These are phyloP conservation scores for Rubus parviflorus DNA, from an alignment of 306 rosid genomes.

Conservation along the genomic window DNA sequence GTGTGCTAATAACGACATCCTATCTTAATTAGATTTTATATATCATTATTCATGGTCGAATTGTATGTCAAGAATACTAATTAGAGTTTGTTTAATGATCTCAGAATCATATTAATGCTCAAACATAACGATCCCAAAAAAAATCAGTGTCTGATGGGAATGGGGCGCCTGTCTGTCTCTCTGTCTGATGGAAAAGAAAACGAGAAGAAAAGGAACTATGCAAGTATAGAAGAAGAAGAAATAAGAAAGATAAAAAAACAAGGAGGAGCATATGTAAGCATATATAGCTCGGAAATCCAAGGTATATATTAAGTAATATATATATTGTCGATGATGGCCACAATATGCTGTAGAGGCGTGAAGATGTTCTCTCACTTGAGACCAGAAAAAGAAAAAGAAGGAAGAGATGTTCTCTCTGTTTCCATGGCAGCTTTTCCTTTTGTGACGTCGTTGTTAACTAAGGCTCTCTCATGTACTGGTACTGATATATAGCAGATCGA, in stretches of 20 bases:
- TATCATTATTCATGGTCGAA: background rate
- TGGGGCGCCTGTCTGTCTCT: constrained; percentile 1
- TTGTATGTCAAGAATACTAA: background rate
- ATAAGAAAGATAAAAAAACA: background rate
- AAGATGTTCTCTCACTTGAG: constrained; percentile 50
- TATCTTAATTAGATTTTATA: background rate
- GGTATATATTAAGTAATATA: constrained; percentile 13
- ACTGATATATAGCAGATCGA: background rate
- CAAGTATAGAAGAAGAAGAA: constrained; percentile 6
- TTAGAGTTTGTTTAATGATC: background rate
- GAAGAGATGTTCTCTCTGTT: constrained; percentile 28
- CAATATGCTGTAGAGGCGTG: constrained; percentile 69
- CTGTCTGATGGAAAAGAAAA: constrained; percentile 1
- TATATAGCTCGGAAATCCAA: constrained; percentile 52
- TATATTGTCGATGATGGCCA: constrained; percentile 35
- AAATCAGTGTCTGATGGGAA: background rate
- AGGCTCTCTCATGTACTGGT: background rate
- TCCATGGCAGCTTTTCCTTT: constrained; percentile 75
- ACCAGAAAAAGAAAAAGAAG: background rate
- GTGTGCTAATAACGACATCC: too few relatives aligned
- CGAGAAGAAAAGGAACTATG: background rate
- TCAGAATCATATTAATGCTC: background rate
- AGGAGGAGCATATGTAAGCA: background rate
- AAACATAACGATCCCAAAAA: constrained; percentile 7
- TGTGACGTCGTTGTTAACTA: constrained; percentile 42